Conservation (phyloP, 306 rosid genomes). For the Cucumis hystrix region DNA sequence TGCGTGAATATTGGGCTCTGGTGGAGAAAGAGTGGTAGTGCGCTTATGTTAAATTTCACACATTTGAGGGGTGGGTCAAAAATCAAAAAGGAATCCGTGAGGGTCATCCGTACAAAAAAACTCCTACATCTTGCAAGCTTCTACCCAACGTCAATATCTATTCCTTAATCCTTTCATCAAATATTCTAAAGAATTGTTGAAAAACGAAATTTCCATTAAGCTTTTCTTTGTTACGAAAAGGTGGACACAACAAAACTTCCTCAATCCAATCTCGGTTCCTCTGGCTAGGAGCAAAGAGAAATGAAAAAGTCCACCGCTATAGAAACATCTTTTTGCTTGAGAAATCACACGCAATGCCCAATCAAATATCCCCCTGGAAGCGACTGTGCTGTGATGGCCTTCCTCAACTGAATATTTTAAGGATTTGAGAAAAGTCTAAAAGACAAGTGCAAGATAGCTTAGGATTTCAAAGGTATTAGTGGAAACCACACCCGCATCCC, state of each 20-base stretch:
- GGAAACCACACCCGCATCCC: background rate
- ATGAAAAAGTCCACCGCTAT: background rate
- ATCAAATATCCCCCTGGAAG: background rate
- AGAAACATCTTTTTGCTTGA: background rate
- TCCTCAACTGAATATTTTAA: background rate
- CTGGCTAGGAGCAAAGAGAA: background rate
- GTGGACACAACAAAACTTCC: background rate
- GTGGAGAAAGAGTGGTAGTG: too few species aligned
- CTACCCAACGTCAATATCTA: background rate
- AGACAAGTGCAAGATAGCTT: background rate
- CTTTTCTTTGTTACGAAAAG: background rate
- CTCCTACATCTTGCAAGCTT: background rate
- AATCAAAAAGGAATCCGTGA: too few species aligned
- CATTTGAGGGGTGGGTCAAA: too few species aligned
- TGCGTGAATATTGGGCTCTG: too few species aligned
- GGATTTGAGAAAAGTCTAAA: background rate
- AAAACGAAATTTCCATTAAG: background rate
- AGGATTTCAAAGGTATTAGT: background rate
- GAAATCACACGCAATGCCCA: background rate
- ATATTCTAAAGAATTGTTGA: background rate
- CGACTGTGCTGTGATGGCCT: background rate
- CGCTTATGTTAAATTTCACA: too few species aligned
- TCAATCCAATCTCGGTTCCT: background rate
- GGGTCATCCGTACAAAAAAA: too few species aligned
- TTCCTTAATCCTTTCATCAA: background rate